Conservation (phyloP, 129 eudicot species). For the Tagetes erecta region DNA sequence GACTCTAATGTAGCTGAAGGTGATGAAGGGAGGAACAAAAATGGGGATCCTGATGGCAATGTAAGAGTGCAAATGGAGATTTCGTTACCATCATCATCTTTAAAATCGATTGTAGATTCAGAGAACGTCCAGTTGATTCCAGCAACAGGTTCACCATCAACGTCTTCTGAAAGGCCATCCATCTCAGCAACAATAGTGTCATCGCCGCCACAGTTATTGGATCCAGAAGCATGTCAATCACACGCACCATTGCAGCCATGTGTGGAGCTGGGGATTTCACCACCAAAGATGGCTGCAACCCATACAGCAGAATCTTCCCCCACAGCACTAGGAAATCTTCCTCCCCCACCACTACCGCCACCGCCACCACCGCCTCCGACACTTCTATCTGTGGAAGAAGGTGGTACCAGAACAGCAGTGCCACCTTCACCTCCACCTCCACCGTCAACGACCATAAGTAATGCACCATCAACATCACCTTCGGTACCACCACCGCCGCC, state of each 20-base stretch:
- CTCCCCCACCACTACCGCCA: slow-evolving; percentile 15
- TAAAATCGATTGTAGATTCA: slow-evolving; percentile 36
- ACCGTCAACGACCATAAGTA: slow-evolving; percentile 16
- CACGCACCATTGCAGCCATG: slow-evolving; percentile 11
- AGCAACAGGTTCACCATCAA: slow-evolving; percentile 25
- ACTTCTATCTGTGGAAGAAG: slow-evolving; percentile 11
- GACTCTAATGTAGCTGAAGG: slow-evolving; percentile 46
- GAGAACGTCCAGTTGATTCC: slow-evolving; percentile 31
- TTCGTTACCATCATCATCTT: slow-evolving; percentile 29
- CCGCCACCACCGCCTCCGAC: slow-evolving; percentile 17
- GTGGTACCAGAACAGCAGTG: neutral
- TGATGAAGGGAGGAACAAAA: slow-evolving; percentile 27
- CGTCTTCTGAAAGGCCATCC: slow-evolving; percentile 22
- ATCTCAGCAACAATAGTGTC: slow-evolving; percentile 37
- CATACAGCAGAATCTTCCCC: neutral
- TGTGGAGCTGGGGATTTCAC: slow-evolving; percentile 15
- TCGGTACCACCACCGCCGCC: slow-evolving; percentile 16
- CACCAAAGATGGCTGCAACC: neutral
- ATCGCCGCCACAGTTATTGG: slow-evolving; percentile 12
- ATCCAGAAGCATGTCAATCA: slow-evolving; percentile 26
- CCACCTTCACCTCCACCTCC: slow-evolving; percentile 21
- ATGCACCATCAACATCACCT: slow-evolving; percentile 14
- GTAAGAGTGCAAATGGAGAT: slow-evolving; percentile 34
- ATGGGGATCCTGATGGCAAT: slow-evolving; percentile 14
- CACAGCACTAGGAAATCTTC: neutral